Evolutionary conservation across 2,329 filamentous ascomycete genomes (phyloP).

Genomic region (Arthrocladium fulminans): DNA sequence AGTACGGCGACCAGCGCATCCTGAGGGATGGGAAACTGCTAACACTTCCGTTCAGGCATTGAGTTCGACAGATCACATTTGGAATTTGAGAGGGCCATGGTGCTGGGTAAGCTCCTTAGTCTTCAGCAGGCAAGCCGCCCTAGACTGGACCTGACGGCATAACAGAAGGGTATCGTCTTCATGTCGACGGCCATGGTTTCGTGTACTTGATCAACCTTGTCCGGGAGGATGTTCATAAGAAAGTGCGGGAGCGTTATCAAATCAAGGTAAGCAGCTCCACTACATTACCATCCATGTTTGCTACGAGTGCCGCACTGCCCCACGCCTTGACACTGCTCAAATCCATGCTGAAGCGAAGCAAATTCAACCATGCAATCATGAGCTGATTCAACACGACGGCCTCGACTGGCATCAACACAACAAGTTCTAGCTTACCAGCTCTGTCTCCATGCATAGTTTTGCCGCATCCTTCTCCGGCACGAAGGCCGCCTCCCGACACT

Average conservation of each 20-base stretch:
- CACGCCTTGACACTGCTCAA: not conserved
- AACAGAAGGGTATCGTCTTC: conserved; percentile 55
- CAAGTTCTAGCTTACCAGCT: too few species aligned
- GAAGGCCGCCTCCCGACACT: too few species aligned
- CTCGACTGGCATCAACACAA: too few species aligned
- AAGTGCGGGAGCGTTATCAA: conserved; percentile 49
- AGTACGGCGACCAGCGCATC: not conserved
- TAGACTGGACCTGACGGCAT: conserved; percentile 3
- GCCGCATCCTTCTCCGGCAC: too few species aligned
- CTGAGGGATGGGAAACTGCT: not conserved
- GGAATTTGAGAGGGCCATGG: conserved; percentile 20
- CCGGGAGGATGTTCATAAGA: conserved; percentile 41
- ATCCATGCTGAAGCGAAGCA: not conserved
- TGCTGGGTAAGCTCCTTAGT: conserved; percentile 15
- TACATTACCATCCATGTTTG: conserved; percentile 5
- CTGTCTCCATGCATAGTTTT: too few species aligned
- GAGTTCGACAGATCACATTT: conserved; percentile 19
- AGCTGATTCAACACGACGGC: too few species aligned
- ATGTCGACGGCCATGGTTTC: conserved; percentile 54
- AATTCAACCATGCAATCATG: too few species aligned
- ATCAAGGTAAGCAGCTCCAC: conserved; percentile 45
- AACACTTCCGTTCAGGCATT: conserved; percentile 10
- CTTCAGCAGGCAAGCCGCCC: not conserved
- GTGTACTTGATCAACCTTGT: conserved; percentile 55
- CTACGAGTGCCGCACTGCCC: not conserved